Evolutionary conservation across 2,329 filamentous ascomycete species (phyloP).

Genomic region (Microdochium trichocladiopsis): DNA sequence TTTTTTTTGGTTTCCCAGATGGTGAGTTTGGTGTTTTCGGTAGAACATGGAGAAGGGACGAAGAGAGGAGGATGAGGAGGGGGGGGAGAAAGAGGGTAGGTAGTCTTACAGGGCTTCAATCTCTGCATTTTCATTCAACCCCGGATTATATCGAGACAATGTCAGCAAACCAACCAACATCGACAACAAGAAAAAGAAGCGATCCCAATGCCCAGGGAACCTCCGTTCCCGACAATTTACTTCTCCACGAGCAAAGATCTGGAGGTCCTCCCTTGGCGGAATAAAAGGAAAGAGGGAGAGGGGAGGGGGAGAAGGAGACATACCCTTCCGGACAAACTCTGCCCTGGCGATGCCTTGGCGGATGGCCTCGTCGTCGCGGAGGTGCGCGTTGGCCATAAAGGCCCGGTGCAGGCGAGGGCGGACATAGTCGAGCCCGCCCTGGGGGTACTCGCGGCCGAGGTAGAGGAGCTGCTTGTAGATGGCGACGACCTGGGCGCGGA

Average conservation of each 20-base stretch:
- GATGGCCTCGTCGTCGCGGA: constrained; percentile 71
- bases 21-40: not conserved
- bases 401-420: constrained; percentile 74
- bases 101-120: constrained; percentile 82
- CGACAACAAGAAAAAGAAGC: too few relatives aligned
- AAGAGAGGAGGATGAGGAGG: not conserved
- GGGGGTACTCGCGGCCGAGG: constrained; percentile 79
- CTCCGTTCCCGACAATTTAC: too few relatives aligned
- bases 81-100: not conserved
- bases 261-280: too few relatives aligned
- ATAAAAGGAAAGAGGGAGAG: not conserved
- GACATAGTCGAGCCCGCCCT: constrained; percentile 72
- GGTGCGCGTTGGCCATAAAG: constrained; percentile 66
- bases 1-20: constrained; percentile 9
- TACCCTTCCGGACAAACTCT: constrained; percentile 87
- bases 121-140: constrained; percentile 42
- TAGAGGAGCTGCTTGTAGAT: constrained; percentile 91
- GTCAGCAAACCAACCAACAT: constrained; percentile 1
- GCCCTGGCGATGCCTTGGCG: constrained; percentile 67
- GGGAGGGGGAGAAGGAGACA: constrained; percentile 7
- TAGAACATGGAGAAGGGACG: constrained; percentile 1
- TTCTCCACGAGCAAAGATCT: too few relatives aligned
- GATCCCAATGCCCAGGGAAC: too few relatives aligned
- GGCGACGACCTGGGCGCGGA: constrained; percentile 72
- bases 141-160: too few relatives aligned